These are phyloP conservation scores for Polygonum maritimum DNA, from an alignment of 148 eudicot species.

Conservation along the genomic window DNA sequence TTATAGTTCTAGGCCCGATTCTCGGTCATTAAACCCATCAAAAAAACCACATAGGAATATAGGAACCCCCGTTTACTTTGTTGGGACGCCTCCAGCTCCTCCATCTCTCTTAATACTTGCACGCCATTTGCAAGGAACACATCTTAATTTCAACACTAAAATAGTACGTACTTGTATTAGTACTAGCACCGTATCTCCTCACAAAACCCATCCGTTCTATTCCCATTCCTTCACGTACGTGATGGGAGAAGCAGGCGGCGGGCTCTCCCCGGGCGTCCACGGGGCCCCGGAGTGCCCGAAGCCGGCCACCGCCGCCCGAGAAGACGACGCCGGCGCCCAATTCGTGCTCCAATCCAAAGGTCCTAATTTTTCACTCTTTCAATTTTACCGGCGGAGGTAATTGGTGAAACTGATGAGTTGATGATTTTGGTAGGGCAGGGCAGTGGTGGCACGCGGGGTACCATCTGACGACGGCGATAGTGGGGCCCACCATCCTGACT, in stretches of 20 bases:
- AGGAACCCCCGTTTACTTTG: neutral
- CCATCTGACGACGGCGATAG: slow-evolving; percentile 91
- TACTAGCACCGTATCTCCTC: too few species aligned
- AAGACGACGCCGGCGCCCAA: slow-evolving; percentile 68
- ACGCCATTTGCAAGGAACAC: neutral
- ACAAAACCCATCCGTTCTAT: too few species aligned
- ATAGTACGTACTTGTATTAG: too few species aligned
- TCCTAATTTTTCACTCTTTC: neutral
- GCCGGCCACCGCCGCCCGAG: neutral
- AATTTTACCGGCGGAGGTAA: too few species aligned
- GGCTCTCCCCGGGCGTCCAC: neutral
- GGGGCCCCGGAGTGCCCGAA: neutral
- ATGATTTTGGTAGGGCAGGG: slow-evolving; percentile 24
- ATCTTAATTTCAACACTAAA: neutral
- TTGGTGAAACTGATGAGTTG: neutral
- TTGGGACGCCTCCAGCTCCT: neutral
- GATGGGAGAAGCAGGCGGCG: neutral
- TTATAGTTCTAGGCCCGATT: too few species aligned
- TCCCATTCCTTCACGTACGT: too few species aligned
- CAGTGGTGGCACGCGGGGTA: slow-evolving; percentile 98
- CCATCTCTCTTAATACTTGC: neutral
- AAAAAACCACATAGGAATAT: too few species aligned
- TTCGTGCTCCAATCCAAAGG: slow-evolving; percentile 89
- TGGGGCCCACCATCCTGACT: slow-evolving; percentile 83
- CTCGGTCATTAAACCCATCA: too few species aligned